phyloP scores from a whole-genome alignment of 169 alveolate species.

The Fabrea salina region DNA sequence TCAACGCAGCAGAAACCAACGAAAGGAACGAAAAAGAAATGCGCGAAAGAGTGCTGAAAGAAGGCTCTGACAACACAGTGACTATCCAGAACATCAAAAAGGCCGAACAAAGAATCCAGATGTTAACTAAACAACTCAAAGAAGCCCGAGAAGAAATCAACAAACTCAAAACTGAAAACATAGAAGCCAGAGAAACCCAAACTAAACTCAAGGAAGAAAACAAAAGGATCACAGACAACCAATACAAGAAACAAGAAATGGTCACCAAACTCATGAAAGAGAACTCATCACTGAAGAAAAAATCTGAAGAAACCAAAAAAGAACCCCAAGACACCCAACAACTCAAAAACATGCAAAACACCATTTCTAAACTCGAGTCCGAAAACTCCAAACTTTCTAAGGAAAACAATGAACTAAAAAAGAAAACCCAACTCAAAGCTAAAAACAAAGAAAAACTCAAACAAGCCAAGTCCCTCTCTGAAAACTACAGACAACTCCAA shows the following conservation, averaged over 20 bases:
- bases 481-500: too few species aligned
- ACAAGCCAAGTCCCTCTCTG: too few species aligned
- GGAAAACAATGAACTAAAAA: not conserved
- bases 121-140: not conserved
- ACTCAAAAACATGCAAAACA: not conserved
- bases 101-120: not conserved
- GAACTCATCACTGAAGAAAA: not conserved
- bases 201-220: not conserved
- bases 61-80: constrained; percentile 9
- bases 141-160: constrained; percentile 20
- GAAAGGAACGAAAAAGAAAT: not conserved
- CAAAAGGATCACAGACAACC: not conserved
- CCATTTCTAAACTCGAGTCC: not conserved
- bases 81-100: not conserved
- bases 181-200: not conserved
- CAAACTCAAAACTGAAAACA: not conserved
- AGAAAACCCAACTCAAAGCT: too few species aligned
- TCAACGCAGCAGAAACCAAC: not conserved
- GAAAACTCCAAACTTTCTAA: too few species aligned
- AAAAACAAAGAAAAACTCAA: too few species aligned
- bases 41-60: not conserved
- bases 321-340: not conserved
- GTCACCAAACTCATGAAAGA: not conserved
- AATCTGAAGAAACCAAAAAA: not conserved
- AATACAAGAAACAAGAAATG: not conserved